Percentiles rank a stretch among this genome's conserved stretches.
phyloP scores from a whole-genome alignment of 345 rosid species.

The Moricandia arvensis region DNA sequence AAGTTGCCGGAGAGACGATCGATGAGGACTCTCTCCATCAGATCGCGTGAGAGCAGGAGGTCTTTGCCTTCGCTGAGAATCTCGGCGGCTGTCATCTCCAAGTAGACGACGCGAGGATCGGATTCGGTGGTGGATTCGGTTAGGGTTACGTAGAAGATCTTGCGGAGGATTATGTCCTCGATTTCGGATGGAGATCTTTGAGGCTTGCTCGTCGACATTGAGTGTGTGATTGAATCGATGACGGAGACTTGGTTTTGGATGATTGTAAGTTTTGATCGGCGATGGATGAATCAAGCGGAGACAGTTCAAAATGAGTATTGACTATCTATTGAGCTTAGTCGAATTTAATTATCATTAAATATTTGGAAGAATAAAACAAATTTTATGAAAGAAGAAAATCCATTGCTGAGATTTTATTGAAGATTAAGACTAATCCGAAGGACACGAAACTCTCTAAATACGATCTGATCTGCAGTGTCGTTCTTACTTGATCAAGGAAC shows the following conservation, averaged over 20 bases:
- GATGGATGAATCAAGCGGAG: not conserved
- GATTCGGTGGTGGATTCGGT: conserved; percentile 37
- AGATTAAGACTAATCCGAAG: not conserved
- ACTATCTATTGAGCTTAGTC: not conserved
- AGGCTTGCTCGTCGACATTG: conserved; percentile 61
- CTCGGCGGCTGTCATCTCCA: conserved; percentile 89
- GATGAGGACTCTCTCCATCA: conserved; percentile 71
- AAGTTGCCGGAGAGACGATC: conserved; percentile 80
- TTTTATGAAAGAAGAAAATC: not conserved
- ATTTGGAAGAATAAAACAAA: not conserved
- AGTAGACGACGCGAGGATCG: conserved; percentile 58
- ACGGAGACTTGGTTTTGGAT: not conserved
- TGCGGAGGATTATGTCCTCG: conserved; percentile 87
- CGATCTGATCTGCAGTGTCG: no score
- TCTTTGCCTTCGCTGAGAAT: conserved; percentile 87
- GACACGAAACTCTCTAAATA: no score
- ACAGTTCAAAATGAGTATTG: not conserved
- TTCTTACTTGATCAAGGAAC: not conserved
- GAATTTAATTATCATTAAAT: not conserved
- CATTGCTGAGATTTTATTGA: not conserved
- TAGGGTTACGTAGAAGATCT: conserved; percentile 67
- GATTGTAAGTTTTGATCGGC: not conserved
- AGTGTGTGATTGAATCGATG: not conserved
- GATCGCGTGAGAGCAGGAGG: conserved; percentile 63
- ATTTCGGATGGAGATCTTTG: conserved; percentile 72